These are phyloP conservation scores for Pelagophyceae sp. DNA, from an alignment of 352 stramenopile species.

Conservation along the genomic window DNA sequence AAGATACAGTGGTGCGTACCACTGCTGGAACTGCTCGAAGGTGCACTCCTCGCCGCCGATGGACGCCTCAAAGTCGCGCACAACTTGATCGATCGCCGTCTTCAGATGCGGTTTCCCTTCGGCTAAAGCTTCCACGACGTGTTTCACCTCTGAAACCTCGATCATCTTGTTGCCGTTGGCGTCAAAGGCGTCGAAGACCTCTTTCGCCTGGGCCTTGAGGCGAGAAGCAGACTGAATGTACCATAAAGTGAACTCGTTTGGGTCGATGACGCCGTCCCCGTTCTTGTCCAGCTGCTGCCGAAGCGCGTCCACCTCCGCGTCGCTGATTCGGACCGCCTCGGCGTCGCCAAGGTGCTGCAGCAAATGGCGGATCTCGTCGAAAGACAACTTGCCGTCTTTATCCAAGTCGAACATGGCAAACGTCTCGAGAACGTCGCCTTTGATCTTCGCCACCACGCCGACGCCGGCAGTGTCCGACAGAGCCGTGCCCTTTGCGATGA, in stretches of 20 bases:
- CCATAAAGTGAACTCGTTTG: slow-evolving; percentile 22
- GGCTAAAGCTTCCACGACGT: slow-evolving; percentile 13
- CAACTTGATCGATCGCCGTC: slow-evolving; percentile 14
- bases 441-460: slow-evolving; percentile 28
- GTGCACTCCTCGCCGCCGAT: background rate
- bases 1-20: too few species aligned
- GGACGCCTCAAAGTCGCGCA: slow-evolving; percentile 17
- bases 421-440: slow-evolving; percentile 37
- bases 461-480: slow-evolving; percentile 26
- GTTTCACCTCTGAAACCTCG: slow-evolving; percentile 19
- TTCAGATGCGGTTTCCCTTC: background rate
- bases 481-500: slow-evolving; percentile 20
- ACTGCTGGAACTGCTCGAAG: slow-evolving; percentile 35
- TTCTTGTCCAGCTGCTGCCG: background rate
- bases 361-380: slow-evolving; percentile 26
- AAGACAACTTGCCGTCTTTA: slow-evolving; percentile 22
- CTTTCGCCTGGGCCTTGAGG: slow-evolving; percentile 20
- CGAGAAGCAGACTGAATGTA: slow-evolving; percentile 26
- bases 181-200: slow-evolving; percentile 25
- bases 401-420: slow-evolving; percentile 35
- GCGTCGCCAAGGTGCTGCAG: background rate
- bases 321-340: slow-evolving; percentile 9
- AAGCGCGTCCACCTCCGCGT: background rate
- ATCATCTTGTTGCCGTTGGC: slow-evolving; percentile 3
- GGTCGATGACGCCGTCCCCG: background rate